Conservation (phyloP, 306 rosid species). For the Sphenostylis stenocarpa region DNA sequence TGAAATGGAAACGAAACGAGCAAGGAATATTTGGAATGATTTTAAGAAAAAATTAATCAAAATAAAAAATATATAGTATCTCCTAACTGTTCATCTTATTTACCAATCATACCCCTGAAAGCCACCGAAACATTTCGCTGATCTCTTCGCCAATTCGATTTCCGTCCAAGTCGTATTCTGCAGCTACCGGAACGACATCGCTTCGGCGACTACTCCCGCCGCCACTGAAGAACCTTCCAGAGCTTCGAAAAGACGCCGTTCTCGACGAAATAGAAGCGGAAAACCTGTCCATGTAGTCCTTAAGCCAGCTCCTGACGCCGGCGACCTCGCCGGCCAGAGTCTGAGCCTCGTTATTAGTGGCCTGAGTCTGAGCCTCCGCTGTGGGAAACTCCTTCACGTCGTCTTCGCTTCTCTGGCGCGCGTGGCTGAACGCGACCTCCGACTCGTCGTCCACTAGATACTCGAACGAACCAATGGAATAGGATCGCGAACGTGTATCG, state of each 20-base stretch:
- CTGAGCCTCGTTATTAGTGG: slow-evolving; percentile 34
- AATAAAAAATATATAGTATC: background rate
- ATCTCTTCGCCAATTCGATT: slow-evolving; percentile 75
- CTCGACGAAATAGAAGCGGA: slow-evolving; percentile 72
- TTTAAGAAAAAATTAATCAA: background rate
- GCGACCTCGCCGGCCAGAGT: slow-evolving; percentile 56
- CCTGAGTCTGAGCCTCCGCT: background rate
- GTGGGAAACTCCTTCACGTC: slow-evolving; percentile 53
- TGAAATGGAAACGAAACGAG: background rate
- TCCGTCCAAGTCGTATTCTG: slow-evolving; percentile 65
- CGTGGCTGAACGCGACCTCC: slow-evolving; percentile 51
- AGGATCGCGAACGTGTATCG: slow-evolving; percentile 51
- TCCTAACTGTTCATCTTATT: slow-evolving; percentile 32
- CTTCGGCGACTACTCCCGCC: slow-evolving; percentile 78
- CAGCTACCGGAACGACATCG: slow-evolving; percentile 41
- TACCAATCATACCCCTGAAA: slow-evolving; percentile 79
- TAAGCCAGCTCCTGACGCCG: slow-evolving; percentile 71
- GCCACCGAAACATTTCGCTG: slow-evolving; percentile 85
- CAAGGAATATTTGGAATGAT: slow-evolving; percentile 1
- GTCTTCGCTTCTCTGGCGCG: slow-evolving; percentile 51
- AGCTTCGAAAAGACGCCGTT: slow-evolving; percentile 74
- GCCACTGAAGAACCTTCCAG: slow-evolving; percentile 69
- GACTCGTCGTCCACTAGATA: slow-evolving; percentile 67
- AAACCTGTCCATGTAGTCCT: slow-evolving; percentile 71
- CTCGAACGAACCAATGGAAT: slow-evolving; percentile 85